Evolutionary conservation across 495 filamentous ascomycete species (phyloP).

Genomic region (Lophiostoma macrostomum): DNA sequence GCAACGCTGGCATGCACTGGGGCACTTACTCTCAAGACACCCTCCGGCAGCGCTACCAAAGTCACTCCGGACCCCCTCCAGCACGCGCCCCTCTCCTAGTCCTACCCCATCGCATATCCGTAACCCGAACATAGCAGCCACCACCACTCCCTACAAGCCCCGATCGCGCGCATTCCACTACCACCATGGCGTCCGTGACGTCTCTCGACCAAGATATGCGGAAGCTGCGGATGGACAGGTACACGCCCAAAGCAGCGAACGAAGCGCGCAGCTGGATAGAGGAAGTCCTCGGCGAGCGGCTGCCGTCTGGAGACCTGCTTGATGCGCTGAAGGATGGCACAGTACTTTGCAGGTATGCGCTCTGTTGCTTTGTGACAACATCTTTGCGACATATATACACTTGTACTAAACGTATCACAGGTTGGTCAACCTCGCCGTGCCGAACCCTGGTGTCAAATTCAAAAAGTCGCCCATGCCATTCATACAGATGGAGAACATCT

Average conservation of each 20-base stretch:
- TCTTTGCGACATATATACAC: background rate
- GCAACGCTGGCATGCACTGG: no score
- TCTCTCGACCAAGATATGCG: conserved; percentile 95
- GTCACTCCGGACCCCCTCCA: no score
- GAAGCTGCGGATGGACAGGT: conserved; percentile 86
- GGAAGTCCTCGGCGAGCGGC: conserved; percentile 66
- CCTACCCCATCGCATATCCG: no score
- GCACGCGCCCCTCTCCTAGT: no score
- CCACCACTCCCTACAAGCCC: conserved; percentile 9
- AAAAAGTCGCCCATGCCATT: conserved; percentile 92
- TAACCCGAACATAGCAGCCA: no score
- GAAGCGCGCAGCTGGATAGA: conserved; percentile 89
- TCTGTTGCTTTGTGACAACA: background rate
- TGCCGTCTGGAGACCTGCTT: conserved; percentile 73
- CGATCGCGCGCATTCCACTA: background rate
- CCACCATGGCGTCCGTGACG: conserved; percentile 84
- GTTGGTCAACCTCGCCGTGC: conserved; percentile 77
- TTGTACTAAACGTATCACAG: conserved; percentile 44
- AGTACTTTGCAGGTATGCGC: conserved; percentile 77
- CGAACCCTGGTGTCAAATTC: conserved; percentile 70
- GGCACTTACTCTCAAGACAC: no score
- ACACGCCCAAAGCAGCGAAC: conserved; percentile 86
- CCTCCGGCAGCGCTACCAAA: no score
- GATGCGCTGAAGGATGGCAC: conserved; percentile 85
- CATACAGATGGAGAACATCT: conserved; percentile 99